A percentile compares a stretch with the other conserved stretches of the same genome.
phyloP scores from a whole-genome alignment of 495 filamentous ascomycete genomes.

The Apiosordaria backusii region DNA sequence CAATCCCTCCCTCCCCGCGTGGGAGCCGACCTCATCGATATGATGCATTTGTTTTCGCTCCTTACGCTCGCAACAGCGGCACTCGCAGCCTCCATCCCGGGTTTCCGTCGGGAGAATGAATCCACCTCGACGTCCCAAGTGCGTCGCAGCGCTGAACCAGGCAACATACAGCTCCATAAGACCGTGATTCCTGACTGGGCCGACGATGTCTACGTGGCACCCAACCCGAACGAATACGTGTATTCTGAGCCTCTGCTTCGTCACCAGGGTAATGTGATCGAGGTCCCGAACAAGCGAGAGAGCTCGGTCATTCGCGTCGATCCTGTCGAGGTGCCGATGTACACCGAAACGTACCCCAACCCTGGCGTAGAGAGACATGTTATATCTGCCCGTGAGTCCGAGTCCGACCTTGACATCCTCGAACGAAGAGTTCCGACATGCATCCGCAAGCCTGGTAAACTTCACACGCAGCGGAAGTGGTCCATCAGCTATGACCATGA shows the following conservation, averaged over 20 bases:
- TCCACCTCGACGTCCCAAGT: not conserved
- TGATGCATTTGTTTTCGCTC: not conserved
- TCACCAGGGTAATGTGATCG: not conserved
- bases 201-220: not conserved
- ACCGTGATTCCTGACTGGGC: not conserved
- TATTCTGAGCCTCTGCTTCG: not conserved
- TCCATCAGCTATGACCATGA: constrained; percentile 12
- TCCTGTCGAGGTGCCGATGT: not conserved
- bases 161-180: not conserved
- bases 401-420: not conserved
- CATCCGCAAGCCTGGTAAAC: constrained; percentile 8
- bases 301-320: not conserved
- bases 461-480: constrained; percentile 15
- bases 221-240: not conserved
- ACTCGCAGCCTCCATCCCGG: not conserved
- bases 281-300: not conserved
- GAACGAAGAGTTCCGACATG: constrained; percentile 2
- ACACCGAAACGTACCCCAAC: not conserved
- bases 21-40: not conserved
- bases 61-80: not conserved
- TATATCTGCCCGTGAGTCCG: not conserved
- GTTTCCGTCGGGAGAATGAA: not conserved
- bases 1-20: too few species aligned
- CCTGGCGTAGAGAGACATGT: not conserved
- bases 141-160: not conserved